phyloP scores from a whole-genome alignment of 179 eudicot genomes.

The Silene noctiflora region DNA sequence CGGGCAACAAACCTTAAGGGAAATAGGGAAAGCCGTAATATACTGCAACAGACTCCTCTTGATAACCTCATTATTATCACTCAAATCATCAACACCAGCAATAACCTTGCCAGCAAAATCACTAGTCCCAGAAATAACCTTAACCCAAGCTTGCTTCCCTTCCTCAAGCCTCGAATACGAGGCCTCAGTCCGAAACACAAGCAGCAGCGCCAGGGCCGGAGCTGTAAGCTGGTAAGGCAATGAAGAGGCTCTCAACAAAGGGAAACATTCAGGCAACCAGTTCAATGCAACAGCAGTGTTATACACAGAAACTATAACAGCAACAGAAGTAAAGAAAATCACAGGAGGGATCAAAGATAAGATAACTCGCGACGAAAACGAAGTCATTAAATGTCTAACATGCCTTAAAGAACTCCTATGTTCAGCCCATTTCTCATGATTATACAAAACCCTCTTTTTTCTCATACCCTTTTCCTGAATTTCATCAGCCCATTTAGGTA shows the following conservation, averaged over 20 bases:
- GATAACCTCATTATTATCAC: slow-evolving; percentile 50
- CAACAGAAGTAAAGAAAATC: slow-evolving; percentile 66
- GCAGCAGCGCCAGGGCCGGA: slow-evolving; percentile 79
- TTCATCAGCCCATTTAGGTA: slow-evolving; percentile 81
- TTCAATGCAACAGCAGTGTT: slow-evolving; percentile 60
- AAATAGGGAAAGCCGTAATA: slow-evolving; percentile 80
- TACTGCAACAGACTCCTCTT: slow-evolving; percentile 81
- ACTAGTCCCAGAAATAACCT: slow-evolving; percentile 59
- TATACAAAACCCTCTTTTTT: slow-evolving; percentile 51
- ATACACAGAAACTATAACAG: slow-evolving; percentile 60
- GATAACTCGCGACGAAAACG: slow-evolving; percentile 73
- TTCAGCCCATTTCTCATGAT: slow-evolving; percentile 70
- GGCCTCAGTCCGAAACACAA: slow-evolving; percentile 94
- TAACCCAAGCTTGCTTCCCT: slow-evolving; percentile 93
- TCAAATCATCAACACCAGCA: slow-evolving; percentile 52
- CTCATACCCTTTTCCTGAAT: slow-evolving; percentile 71
- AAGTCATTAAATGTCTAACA: slow-evolving; percentile 58
- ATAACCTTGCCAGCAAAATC: slow-evolving; percentile 78
- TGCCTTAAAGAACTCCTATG: slow-evolving; percentile 88
- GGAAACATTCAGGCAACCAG: slow-evolving; percentile 70
- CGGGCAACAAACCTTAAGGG: slow-evolving; percentile 64
- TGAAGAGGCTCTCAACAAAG: slow-evolving; percentile 69
- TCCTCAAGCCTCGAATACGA: slow-evolving; percentile 88
- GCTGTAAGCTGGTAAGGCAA: slow-evolving; percentile 96
- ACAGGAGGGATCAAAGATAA: slow-evolving; percentile 85